A percentile compares a stretch with the other conserved stretches of the same genome.
Evolutionary conservation across 306 rosid genomes (phyloP).

Genomic region (Carpinus fangiana): DNA sequence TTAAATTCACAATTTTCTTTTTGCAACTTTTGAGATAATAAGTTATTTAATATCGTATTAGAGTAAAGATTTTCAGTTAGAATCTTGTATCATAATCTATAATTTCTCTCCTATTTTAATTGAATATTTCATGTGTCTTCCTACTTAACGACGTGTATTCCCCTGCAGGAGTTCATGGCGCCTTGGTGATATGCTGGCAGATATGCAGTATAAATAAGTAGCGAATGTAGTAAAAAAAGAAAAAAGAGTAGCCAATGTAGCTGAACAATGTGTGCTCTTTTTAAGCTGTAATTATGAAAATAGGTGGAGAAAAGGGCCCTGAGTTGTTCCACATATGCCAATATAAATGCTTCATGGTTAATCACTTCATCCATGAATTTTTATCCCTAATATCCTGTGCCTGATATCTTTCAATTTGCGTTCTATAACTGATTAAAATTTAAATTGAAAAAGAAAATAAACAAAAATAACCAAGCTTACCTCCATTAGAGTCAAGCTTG

Average conservation of each 20-base stretch:
- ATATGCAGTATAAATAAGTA: conserved; percentile 9
- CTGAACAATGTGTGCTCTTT: conserved; percentile 4
- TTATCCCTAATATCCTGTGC: background rate
- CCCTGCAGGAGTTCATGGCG: conserved; percentile 12
- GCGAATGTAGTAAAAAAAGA: conserved; percentile 8
- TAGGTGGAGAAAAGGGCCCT: conserved; percentile 6
- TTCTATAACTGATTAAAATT: background rate
- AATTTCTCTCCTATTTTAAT: too few species aligned
- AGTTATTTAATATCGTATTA: too few species aligned
- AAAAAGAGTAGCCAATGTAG: conserved; percentile 18
- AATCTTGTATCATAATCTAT: too few species aligned
- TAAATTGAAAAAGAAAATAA: background rate
- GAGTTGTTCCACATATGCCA: conserved; percentile 7
- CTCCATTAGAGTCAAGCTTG: background rate
- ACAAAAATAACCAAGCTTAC: background rate
- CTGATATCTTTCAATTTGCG: too few species aligned
- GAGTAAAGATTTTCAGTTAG: too few species aligned
- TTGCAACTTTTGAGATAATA: too few species aligned
- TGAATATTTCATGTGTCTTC: background rate
- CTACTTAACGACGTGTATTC: background rate
- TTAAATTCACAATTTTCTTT: too few species aligned
- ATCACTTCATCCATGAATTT: background rate
- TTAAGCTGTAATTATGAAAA: conserved; percentile 15
- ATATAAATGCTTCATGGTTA: conserved; percentile 9
- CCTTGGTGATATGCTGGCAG: background rate